Evolutionary conservation across 805 yeast species (phyloP).

Genomic region (Yarrowia sp.): DNA sequence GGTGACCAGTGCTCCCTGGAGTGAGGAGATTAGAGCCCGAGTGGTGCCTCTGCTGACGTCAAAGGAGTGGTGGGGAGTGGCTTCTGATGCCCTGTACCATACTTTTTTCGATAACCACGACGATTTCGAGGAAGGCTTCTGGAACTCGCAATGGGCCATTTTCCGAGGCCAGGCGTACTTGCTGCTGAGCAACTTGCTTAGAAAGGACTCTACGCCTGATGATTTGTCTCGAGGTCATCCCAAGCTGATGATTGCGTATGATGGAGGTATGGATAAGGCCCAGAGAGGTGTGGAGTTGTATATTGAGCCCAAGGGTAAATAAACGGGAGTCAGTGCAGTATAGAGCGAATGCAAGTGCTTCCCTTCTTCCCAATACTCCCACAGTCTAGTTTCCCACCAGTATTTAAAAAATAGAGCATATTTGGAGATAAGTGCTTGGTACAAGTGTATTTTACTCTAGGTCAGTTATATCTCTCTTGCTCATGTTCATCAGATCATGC

Average conservation of each 20-base stretch:
- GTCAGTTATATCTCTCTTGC: too few relatives aligned
- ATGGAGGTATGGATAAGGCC: constrained; percentile 27
- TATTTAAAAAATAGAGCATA: constrained; percentile 14
- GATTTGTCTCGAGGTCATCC: constrained; percentile 16
- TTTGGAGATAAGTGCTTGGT: background rate
- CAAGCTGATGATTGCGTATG: constrained; percentile 22
- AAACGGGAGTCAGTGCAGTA: background rate
- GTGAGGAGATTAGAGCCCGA: constrained; percentile 4
- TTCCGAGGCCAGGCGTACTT: constrained; percentile 33
- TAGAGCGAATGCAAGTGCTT: too few relatives aligned
- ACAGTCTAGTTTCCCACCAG: too few relatives aligned
- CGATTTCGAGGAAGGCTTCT: constrained; percentile 30
- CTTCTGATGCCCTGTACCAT: constrained; percentile 29
- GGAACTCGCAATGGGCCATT: constrained; percentile 36
- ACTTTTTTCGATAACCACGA: constrained; percentile 25
- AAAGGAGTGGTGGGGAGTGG: constrained; percentile 19
- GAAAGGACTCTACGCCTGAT: background rate
- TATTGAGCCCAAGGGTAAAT: constrained; percentile 25
- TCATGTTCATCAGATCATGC: too few relatives aligned
- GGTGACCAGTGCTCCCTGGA: constrained; percentile 6
- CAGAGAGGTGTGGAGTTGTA: constrained; percentile 30
- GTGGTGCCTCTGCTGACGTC: constrained; percentile 32
- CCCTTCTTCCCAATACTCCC: too few relatives aligned
- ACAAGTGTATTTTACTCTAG: too few relatives aligned
- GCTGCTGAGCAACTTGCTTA: constrained; percentile 1